Base-by-base conservation (phyloP, 148 eudicot species). In the Nepenthes gracilis region DNA sequence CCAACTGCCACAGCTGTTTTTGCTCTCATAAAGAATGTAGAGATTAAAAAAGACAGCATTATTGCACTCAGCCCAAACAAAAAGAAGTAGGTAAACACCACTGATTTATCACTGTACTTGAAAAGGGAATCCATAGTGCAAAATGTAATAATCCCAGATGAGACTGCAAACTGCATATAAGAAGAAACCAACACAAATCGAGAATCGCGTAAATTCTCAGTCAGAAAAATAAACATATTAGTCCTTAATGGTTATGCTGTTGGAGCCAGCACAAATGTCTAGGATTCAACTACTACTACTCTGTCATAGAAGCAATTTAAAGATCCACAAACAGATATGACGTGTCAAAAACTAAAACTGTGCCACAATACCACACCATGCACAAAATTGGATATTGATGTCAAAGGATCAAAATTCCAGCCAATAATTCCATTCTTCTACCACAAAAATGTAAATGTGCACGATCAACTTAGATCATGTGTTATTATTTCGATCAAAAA, bases 1-100 rank as follows among this genome's bases (percentile, higher is more conserved):
- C 99, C 99, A 75, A 94, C 99, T 23, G 99, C 97, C 72, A 94
- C 93, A 55, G 99, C 99, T 67, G 99, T 89, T 80, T 85, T 89
- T 67, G 99, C 97, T 78, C 99, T 80, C 52, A 78, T 83, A 66
- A 94, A 94, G 81, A 89, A 94, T 55, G 97, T 81, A 34, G 97
- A 89, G 49, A 94, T 94, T 58, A 94, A 57, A 69, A 89, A 94
- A 36, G 99, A 89, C 43, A 94, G 78, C 79, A 82, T 85, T 76
- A 94, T 94, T 72, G 95, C 91, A 71, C 99, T 94, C 68, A 94
- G 73, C 60, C 99, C 99, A 64, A 94, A 94, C 74, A 73, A 59
- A 70, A 94, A 94, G 83, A 94, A 94, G 80, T 94, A 94, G 47
- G 80, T 61, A 76, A 94, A 94, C 69, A 94, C 99, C 87, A 94